Evolutionary conservation across 192 early-diverging fungal species (phyloP).

Genomic region (Paraglomus occultum): DNA sequence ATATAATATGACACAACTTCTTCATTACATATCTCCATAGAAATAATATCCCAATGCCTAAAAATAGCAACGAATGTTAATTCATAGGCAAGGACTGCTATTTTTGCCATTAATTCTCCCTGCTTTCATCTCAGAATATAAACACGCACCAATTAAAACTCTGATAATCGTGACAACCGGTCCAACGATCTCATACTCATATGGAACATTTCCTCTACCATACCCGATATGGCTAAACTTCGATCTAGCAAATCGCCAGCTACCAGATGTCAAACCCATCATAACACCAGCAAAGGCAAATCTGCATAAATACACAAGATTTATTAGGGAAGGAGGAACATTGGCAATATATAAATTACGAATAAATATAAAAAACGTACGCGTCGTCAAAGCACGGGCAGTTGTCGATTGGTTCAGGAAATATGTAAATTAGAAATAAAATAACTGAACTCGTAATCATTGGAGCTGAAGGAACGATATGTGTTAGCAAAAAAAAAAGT

Average conservation of each 20-base stretch:
- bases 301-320: constrained; percentile 6
- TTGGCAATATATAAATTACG: not conserved
- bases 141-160: constrained; percentile 29
- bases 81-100: constrained; percentile 31
- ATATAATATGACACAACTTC: constrained; percentile 43
- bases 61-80: constrained; percentile 29
- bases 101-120: not conserved
- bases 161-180: constrained; percentile 7
- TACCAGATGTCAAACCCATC: constrained; percentile 58
- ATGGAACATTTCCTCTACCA: constrained; percentile 40
- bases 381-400: constrained; percentile 78
- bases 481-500: not conserved
- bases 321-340: not conserved
- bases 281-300: constrained; percentile 65
- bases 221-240: constrained; percentile 36
- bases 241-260: constrained; percentile 50
- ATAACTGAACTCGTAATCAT: constrained; percentile 19
- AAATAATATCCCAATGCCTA: constrained; percentile 52
- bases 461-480: constrained; percentile 28
- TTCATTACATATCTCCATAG: constrained; percentile 52
- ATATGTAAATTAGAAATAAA: constrained; percentile 40
- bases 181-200: constrained; percentile 26
- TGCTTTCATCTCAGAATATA: not conserved
- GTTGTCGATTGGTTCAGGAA: constrained; percentile 65
- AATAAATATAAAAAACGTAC: constrained; percentile 10